Conservation (phyloP, 2,329 filamentous ascomycete species). For the Waltergamsia citrina region DNA sequence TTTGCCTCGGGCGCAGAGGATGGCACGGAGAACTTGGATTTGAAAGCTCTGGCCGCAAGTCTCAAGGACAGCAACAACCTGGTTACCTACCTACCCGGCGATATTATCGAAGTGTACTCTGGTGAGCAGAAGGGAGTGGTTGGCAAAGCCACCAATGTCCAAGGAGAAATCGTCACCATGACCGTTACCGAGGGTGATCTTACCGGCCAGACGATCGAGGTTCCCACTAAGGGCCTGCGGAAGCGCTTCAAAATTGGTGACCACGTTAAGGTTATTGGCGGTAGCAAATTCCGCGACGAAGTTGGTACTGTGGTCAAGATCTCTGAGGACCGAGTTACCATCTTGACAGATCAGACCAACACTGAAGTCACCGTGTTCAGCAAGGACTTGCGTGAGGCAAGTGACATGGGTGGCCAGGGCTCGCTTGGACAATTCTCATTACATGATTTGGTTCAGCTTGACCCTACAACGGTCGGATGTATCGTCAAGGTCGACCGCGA, state of each 20-base stretch:
- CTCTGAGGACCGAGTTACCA: slow-evolving; percentile 81
- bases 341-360: slow-evolving; percentile 87
- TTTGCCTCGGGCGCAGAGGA: slow-evolving; percentile 86
- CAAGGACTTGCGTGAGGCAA: slow-evolving; percentile 88
- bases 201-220: slow-evolving; percentile 76
- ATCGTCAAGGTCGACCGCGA: slow-evolving; percentile 94
- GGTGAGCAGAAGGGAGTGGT: slow-evolving; percentile 90
- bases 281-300: slow-evolving; percentile 88
- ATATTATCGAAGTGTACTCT: slow-evolving; percentile 92
- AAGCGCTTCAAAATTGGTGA: slow-evolving; percentile 92
- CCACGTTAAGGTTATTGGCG: slow-evolving; percentile 97
- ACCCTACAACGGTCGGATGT: slow-evolving; percentile 84
- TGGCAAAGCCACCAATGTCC: slow-evolving; percentile 77
- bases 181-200: slow-evolving; percentile 76
- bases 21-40: slow-evolving; percentile 85
- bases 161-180: slow-evolving; percentile 86
- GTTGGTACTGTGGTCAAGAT: slow-evolving; percentile 96
- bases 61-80: slow-evolving; percentile 75
- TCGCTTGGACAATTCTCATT: slow-evolving; percentile 83
- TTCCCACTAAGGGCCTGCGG: slow-evolving; percentile 82
- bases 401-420: slow-evolving; percentile 80
- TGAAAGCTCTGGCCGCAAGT: slow-evolving; percentile 82
- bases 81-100: slow-evolving; percentile 81
- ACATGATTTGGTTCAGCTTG: slow-evolving; percentile 88
- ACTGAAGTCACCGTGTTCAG: slow-evolving; percentile 96